phyloP scores from a whole-genome alignment of 1,139 yeast genomes.

The Sugiyamaella pinicola region DNA sequence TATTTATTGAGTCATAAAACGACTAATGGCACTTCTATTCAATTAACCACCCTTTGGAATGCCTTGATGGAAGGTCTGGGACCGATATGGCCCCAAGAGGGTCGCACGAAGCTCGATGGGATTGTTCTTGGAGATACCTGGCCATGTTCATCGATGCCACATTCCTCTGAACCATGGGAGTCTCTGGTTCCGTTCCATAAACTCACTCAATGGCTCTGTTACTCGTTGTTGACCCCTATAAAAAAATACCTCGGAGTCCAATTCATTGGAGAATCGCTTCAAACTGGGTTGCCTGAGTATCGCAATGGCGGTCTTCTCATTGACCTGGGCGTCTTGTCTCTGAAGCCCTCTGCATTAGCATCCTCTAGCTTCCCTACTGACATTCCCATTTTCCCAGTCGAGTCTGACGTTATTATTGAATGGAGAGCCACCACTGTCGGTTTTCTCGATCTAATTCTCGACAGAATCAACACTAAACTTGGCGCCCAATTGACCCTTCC shows the following conservation, averaged over 20 bases:
- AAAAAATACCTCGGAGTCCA: constrained; percentile 46
- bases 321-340: constrained; percentile 52
- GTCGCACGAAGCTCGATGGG: constrained; percentile 53
- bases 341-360: constrained; percentile 42
- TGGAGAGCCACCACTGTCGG: constrained; percentile 64
- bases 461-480: constrained; percentile 49
- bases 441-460: constrained; percentile 53
- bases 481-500: constrained; percentile 48
- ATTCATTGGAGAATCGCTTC: constrained; percentile 48
- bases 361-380: neutral
- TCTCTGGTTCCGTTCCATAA: constrained; percentile 60
- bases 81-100: constrained; percentile 59
- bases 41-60: constrained; percentile 53
- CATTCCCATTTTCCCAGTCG: constrained; percentile 55
- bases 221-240: constrained; percentile 57
- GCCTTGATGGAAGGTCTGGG: constrained; percentile 54
- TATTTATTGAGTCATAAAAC: constrained; percentile 41
- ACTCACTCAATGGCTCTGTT: constrained; percentile 63
- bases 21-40: constrained; percentile 35
- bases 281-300: constrained; percentile 66
- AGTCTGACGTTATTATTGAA: constrained; percentile 61
- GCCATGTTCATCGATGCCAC: constrained; percentile 46
- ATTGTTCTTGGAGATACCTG: constrained; percentile 61
- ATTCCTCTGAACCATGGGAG: constrained; percentile 36
- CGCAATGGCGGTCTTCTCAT: constrained; percentile 63